Conservation (phyloP, 2,329 filamentous ascomycete genomes). For the Colletotrichum musicola region DNA sequence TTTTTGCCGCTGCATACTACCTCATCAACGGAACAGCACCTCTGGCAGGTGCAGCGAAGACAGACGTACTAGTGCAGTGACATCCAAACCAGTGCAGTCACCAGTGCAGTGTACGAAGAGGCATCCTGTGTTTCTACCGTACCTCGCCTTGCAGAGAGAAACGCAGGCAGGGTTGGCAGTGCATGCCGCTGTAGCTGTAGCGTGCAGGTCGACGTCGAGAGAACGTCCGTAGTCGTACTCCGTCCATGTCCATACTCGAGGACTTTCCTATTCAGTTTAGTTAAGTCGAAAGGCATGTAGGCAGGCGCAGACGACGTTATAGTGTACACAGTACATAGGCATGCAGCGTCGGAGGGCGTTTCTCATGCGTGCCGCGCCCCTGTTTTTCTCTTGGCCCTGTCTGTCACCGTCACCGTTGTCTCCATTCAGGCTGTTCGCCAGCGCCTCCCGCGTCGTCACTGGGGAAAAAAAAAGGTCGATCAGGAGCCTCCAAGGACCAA, state of each 20-base stretch:
- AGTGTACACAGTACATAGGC: neutral
- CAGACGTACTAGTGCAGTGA: no score
- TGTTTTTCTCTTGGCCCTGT: neutral
- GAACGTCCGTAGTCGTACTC: no score
- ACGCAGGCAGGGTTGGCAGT: no score
- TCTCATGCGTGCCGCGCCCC: slow-evolving; percentile 7
- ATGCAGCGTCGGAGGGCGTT: slow-evolving; percentile 2
- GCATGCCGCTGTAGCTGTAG: no score
- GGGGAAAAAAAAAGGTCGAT: neutral
- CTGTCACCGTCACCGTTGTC: slow-evolving; percentile 1
- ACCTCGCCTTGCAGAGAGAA: no score
- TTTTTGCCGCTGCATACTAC: slow-evolving; percentile 15
- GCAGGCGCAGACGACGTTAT: neutral
- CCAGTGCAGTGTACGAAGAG: no score
- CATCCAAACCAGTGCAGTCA: no score
- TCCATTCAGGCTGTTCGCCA: neutral
- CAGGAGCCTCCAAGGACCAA: neutral
- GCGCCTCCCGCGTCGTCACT: neutral
- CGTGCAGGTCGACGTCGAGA: no score
- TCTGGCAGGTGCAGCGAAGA: slow-evolving; percentile 27
- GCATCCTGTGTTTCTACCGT: no score
- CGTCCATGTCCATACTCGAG: no score
- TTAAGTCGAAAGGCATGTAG: no score
- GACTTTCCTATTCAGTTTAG: no score
- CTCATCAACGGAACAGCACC: slow-evolving; percentile 17